Evolutionary conservation across 2,329 filamentous ascomycete species (phyloP).

Genomic region (Aureobasidium uvarum): DNA sequence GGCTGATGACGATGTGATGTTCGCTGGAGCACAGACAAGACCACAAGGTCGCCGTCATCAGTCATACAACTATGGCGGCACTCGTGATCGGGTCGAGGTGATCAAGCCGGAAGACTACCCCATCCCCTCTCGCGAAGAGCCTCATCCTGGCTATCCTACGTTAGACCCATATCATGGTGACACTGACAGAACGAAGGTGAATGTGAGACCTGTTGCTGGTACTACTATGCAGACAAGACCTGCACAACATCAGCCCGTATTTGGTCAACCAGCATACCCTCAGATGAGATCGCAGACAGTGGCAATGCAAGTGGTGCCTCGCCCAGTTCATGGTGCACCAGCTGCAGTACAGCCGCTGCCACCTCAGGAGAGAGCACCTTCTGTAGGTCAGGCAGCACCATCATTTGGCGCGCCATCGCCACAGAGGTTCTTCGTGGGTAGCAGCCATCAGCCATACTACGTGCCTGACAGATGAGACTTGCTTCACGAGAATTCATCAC

Average conservation of each 20-base stretch:
- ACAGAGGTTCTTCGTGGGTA: constrained; percentile 16
- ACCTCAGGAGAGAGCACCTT: constrained; percentile 37
- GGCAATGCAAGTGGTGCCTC: constrained; percentile 4
- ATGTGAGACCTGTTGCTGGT: neutral
- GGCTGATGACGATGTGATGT: neutral
- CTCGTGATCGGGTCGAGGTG: neutral
- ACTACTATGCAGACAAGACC: constrained; percentile 1
- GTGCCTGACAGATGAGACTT: constrained; percentile 16
- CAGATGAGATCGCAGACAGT: constrained; percentile 23
- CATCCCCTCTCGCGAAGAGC: neutral
- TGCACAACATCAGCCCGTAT: constrained; percentile 20
- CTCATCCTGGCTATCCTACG: neutral
- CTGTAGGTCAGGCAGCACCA: constrained; percentile 34
- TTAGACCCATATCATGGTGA: neutral
- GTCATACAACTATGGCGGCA: neutral
- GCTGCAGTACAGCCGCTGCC: constrained; percentile 38
- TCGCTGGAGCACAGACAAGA: neutral
- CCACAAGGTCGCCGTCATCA: neutral
- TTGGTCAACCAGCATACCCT: constrained; percentile 23
- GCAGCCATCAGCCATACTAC: constrained; percentile 7
- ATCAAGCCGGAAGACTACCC: constrained; percentile 15
- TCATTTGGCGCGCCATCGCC: constrained; percentile 26
- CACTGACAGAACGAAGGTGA: neutral
- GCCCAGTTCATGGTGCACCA: constrained; percentile 38
- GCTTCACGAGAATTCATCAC: neutral